A percentile compares a stretch with the other conserved stretches of the same genome.
Evolutionary conservation across 2,329 filamentous ascomycete genomes (phyloP).

Genomic region (Arthrobotrys conoides): DNA sequence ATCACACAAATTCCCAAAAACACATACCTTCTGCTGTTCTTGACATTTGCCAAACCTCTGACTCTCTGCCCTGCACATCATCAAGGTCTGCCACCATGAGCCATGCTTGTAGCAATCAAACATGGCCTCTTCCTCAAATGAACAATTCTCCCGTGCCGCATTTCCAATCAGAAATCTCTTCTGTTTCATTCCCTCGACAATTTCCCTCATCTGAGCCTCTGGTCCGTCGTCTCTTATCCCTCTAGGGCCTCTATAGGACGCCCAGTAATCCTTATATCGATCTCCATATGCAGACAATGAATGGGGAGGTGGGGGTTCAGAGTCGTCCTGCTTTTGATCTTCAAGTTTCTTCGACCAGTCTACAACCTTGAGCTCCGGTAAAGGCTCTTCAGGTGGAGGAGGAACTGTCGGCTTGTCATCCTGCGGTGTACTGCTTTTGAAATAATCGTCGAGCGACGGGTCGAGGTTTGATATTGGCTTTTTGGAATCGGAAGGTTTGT

Average conservation of each 20-base stretch:
- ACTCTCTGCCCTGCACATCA: slow-evolving; percentile 85
- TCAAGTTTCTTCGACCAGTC: slow-evolving; percentile 18
- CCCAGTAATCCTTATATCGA: slow-evolving; percentile 90
- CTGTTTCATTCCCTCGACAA: slow-evolving; percentile 87
- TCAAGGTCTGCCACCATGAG: slow-evolving; percentile 77
- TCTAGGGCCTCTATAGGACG: slow-evolving; percentile 79
- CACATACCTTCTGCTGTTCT: slow-evolving; percentile 82
- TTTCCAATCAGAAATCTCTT: slow-evolving; percentile 82
- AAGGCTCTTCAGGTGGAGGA: slow-evolving; percentile 68
- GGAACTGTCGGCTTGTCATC: slow-evolving; percentile 43
- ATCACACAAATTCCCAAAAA: neutral
- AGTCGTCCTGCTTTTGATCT: slow-evolving; percentile 30
- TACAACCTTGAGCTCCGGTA: slow-evolving; percentile 63
- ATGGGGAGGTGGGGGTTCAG: slow-evolving; percentile 60
- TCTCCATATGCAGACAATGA: slow-evolving; percentile 71
- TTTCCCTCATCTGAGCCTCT: slow-evolving; percentile 82
- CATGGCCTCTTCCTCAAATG: slow-evolving; percentile 85
- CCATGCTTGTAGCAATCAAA: slow-evolving; percentile 85
- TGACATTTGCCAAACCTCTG: slow-evolving; percentile 87
- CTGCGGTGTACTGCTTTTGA: slow-evolving; percentile 83
- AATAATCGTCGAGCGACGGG: slow-evolving; percentile 84
- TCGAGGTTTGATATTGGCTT: slow-evolving; percentile 83
- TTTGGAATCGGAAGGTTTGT: slow-evolving; percentile 67
- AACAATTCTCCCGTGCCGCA: slow-evolving; percentile 93
- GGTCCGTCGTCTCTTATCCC: slow-evolving; percentile 74